Percentiles rank a stretch among this genome's conserved stretches.
Evolutionary conservation across 106 monocot species (phyloP).

Genomic region (Platanthera zijinensis): DNA sequence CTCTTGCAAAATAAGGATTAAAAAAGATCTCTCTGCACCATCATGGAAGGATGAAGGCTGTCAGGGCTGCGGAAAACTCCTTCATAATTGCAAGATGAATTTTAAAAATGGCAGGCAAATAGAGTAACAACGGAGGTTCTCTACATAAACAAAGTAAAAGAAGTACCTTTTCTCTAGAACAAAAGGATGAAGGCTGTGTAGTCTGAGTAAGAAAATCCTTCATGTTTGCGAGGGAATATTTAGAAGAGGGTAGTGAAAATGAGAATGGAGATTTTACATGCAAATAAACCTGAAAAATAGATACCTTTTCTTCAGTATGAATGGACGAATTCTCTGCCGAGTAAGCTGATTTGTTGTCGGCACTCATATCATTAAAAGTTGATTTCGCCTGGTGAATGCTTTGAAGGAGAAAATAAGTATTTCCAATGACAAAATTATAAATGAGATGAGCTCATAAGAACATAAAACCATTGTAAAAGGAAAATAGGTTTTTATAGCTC

Average conservation of each 20-base stretch:
- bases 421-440: not conserved
- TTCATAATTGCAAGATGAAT: no score
- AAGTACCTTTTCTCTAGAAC: no score
- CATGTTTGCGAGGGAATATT: not conserved
- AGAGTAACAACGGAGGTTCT: no score
- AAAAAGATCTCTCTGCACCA: no score
- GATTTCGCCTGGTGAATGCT: conserved; percentile 26
- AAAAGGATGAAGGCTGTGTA: not conserved
- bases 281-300: no score
- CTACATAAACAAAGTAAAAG: no score
- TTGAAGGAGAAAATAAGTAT: not conserved
- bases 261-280: not conserved
- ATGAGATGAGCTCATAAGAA: not conserved
- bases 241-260: not conserved
- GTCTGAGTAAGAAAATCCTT: not conserved
- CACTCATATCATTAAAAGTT: conserved; percentile 20
- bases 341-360: not conserved
- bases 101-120: no score
- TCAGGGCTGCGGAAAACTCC: no score
- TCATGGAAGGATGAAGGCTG: no score
- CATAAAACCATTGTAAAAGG: not conserved
- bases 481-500: not conserved
- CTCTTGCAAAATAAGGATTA: not conserved
- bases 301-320: conserved; percentile 14
- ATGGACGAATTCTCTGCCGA: not conserved